Base-by-base conservation (phyloP, 192 early-diverging fungal genomes). In the Powellomyces hirtus region DNA sequence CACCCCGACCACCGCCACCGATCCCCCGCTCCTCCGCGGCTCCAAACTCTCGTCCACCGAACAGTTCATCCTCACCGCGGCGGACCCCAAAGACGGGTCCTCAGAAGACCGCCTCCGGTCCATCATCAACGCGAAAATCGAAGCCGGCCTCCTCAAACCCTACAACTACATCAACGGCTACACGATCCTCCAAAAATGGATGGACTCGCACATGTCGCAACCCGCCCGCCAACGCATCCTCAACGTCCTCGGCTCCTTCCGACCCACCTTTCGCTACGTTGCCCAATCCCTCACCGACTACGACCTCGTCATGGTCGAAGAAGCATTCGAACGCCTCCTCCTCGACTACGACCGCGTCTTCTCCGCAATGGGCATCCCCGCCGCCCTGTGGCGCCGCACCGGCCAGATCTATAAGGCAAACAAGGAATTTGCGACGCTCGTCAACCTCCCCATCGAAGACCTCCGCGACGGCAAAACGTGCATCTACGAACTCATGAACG, bases 401-500 rank as follows among this genome's bases (percentile, higher is more conserved):
- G 96, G 96, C 38, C 94, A 98, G 73, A 98, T 98, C 36, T 95
- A 92, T 83, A 95, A 94, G 69, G 90, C 91, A 26, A 98, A 96
- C 80, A 88, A 92, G 60, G 93, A 95, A 81, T 98, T 98, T 84
- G 94, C 94, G 1, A 77, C 88, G 1, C 78, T 98, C 45, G 89
- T 96, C 7, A 89, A 89, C 44, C 82, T 98, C 24, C 88, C 92
- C 7, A 81, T 94, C 55, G 92, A 93, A 34, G 81, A 86, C 71
- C 79, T 98, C 13, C 84, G 88, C 40, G 93, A 95, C 38, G 89
- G 89, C 59, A 70, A 70, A 37, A 64, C 82, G 38, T 63, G 88
- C 73, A 86, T 80, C 38, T 77, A 80, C 56, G 71, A 82, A 62
- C 71, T 78, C 24, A 94, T 98, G 92, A 86, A 88, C 5, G 95